Conservation (phyloP, 192 early-diverging fungal genomes). For the Mortierella claussenii region DNA sequence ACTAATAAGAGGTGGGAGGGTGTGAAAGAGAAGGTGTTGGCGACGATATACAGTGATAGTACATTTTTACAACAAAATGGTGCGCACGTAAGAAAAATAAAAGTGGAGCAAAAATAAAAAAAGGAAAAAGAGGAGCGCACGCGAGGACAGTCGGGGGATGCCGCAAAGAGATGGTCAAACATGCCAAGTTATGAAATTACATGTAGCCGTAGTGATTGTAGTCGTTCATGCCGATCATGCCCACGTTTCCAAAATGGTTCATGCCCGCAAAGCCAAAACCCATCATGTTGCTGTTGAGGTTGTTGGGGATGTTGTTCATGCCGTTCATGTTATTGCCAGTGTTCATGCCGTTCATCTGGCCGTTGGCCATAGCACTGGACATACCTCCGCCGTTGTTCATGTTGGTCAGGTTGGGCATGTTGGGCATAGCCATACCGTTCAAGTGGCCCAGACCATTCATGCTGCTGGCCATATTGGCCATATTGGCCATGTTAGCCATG, state of each 20-base stretch:
- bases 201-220: constrained; percentile 54
- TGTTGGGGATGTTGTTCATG: constrained; percentile 28
- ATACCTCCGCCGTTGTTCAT: constrained; percentile 24
- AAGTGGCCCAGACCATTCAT: constrained; percentile 20
- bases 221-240: constrained; percentile 63
- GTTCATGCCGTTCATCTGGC: constrained; percentile 21
- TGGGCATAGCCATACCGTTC: constrained; percentile 25
- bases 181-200: constrained; percentile 34
- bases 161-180: background rate
- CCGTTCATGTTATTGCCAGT: constrained; percentile 16
- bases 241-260: constrained; percentile 55
- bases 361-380: constrained; percentile 17
- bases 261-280: constrained; percentile 49
- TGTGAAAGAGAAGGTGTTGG: constrained; percentile 7
- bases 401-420: constrained; percentile 29
- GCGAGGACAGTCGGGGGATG: background rate
- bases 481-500: constrained; percentile 25
- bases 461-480: constrained; percentile 16
- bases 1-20: background rate
- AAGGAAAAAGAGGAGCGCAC: constrained; percentile 6
- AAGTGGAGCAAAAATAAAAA: constrained; percentile 16
- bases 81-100: constrained; percentile 17
- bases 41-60: constrained; percentile 31
- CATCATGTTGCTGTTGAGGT: constrained; percentile 53
- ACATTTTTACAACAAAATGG: constrained; percentile 45